Evolutionary conservation across 2,329 filamentous ascomycete genomes (phyloP).

Genomic region (Endoconidiophora polonica): DNA sequence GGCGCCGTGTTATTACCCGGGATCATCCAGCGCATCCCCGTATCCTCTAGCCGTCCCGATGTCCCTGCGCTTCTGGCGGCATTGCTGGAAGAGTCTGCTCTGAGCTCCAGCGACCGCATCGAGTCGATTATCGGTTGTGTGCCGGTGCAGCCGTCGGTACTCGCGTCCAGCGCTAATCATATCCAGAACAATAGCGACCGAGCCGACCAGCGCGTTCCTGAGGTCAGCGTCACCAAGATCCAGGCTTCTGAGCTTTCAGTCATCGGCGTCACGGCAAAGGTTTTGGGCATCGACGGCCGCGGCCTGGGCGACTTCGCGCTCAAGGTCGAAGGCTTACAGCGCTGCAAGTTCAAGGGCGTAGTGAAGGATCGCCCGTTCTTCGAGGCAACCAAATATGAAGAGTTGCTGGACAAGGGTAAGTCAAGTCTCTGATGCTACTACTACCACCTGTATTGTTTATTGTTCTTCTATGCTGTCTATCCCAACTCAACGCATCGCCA

Average conservation of each 20-base stretch:
- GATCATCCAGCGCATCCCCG: constrained; percentile 67
- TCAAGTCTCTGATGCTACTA: constrained; percentile 4
- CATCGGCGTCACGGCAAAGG: constrained; percentile 67
- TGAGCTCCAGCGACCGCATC: constrained; percentile 45
- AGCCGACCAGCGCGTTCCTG: constrained; percentile 26
- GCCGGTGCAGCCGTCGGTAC: constrained; percentile 59
- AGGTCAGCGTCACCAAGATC: constrained; percentile 40
- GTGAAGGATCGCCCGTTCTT: constrained; percentile 70
- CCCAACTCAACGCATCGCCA: constrained; percentile 15
- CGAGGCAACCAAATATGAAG: constrained; percentile 54
- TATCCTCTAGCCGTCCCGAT: constrained; percentile 65
- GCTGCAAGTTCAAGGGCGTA: constrained; percentile 59
- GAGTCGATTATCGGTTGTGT: constrained; percentile 70
- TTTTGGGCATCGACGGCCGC: constrained; percentile 58
- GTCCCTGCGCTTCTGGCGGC: constrained; percentile 75
- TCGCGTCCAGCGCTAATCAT: constrained; percentile 39
- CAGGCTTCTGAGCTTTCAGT: constrained; percentile 61
- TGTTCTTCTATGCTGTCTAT: constrained; percentile 3
- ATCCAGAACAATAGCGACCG: constrained; percentile 53
- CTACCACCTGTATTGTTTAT: background rate
- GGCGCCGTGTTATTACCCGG: constrained; percentile 74
- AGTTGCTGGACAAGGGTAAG: constrained; percentile 53
- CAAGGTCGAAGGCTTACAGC: constrained; percentile 68
- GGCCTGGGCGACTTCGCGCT: constrained; percentile 63
- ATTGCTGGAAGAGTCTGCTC: constrained; percentile 61